These are phyloP conservation scores for Didymella lethalis DNA, from an alignment of 2,329 filamentous ascomycete species.

Conservation along the genomic window DNA sequence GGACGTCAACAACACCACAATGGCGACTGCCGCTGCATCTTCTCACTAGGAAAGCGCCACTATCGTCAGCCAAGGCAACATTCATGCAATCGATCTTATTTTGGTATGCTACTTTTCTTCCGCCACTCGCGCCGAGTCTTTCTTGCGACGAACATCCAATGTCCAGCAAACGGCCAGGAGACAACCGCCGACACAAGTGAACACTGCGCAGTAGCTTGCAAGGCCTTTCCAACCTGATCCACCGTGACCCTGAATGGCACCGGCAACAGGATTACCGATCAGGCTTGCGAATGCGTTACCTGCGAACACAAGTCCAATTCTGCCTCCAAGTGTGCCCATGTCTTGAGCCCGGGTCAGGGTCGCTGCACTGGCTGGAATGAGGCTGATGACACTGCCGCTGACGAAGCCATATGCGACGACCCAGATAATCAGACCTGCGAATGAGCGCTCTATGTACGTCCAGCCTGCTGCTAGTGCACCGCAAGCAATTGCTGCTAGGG, in stretches of 20 bases:
- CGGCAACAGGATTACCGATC: background rate
- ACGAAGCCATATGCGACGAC: background rate
- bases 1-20: background rate
- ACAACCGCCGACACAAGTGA: background rate
- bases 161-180: background rate
- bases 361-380: background rate
- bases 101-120: background rate
- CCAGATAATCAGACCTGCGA: background rate
- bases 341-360: background rate
- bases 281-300: background rate
- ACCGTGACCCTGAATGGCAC: background rate
- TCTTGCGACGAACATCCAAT: background rate
- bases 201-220: background rate
- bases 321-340: background rate
- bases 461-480: background rate
- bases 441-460: background rate
- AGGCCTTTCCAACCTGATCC: background rate
- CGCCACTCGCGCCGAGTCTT: background rate
- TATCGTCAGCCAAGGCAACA: background rate
- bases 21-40: background rate
- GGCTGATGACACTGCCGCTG: background rate
- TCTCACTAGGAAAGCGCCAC: background rate
- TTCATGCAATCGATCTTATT: background rate
- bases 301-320: background rate
- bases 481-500: background rate